These are phyloP conservation scores for Amanita thiersii DNA, from an alignment of 768 basidiomycete genomes.

Conservation along the genomic window DNA sequence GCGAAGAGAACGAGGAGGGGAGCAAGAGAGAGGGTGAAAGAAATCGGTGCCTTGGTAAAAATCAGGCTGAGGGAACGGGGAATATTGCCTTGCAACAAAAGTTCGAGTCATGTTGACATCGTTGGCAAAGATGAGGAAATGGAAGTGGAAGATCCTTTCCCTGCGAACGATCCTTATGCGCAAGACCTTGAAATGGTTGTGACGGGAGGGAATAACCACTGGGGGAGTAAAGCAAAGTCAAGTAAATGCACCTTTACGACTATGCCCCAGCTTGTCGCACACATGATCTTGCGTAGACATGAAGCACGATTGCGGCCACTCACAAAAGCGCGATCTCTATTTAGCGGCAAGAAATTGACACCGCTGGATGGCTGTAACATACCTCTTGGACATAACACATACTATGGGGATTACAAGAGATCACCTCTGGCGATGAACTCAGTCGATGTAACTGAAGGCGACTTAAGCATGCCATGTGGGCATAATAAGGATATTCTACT, in stretches of 20 bases:
- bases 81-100: background rate
- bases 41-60: conserved; percentile 5
- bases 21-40: conserved; percentile 5
- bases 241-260: conserved; percentile 11
- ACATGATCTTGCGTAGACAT: conserved; percentile 14
- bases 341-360: background rate
- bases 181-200: conserved; percentile 1
- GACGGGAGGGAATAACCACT: background rate
- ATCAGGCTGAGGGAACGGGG: conserved; percentile 6
- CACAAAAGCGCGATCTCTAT: background rate
- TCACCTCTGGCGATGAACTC: conserved; percentile 4
- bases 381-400: background rate
- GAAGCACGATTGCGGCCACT: conserved; percentile 2
- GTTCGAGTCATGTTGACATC: background rate
- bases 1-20: conserved; percentile 5
- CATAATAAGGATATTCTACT: background rate
- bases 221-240: background rate
- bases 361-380: background rate
- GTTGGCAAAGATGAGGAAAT: background rate
- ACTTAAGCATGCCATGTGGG: background rate
- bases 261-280: conserved; percentile 13
- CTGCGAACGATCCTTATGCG: background rate
- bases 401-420: background rate
- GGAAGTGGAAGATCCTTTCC: conserved; percentile 2
- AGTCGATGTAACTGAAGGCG: background rate